Conservation (phyloP, 352 stramenopile genomes). For the Pythium myriotylum region DNA sequence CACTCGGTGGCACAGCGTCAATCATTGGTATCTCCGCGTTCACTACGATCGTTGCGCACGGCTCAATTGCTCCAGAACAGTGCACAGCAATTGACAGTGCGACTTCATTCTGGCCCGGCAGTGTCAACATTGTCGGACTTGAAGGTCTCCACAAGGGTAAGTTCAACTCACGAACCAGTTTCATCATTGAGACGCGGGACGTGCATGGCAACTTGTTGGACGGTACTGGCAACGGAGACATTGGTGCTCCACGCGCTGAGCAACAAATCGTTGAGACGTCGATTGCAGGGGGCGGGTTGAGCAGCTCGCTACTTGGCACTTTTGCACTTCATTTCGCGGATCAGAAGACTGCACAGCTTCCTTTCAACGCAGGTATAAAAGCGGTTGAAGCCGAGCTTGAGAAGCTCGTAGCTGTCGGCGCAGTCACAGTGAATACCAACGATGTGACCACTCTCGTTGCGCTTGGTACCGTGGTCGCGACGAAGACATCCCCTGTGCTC, state of each 20-base stretch:
- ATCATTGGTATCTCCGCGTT: constrained; percentile 63
- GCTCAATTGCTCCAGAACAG: constrained; percentile 54
- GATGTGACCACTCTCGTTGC: constrained; percentile 73
- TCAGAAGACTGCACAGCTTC: constrained; percentile 54
- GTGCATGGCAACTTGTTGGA: constrained; percentile 90
- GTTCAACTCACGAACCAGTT: constrained; percentile 74
- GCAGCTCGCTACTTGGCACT: constrained; percentile 51
- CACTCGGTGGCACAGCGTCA: constrained; percentile 28
- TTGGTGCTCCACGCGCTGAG: constrained; percentile 72
- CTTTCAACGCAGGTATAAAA: constrained; percentile 80
- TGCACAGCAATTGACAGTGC: constrained; percentile 67
- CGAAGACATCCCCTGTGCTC: constrained; percentile 80
- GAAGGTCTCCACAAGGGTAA: constrained; percentile 64
- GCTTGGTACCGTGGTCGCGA: constrained; percentile 61
- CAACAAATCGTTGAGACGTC: constrained; percentile 92
- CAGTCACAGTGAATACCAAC: constrained; percentile 88
- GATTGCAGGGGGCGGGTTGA: constrained; percentile 33
- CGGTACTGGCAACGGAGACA: constrained; percentile 63
- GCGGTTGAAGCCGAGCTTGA: constrained; percentile 80
- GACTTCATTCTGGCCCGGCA: constrained; percentile 62
- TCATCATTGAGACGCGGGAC: constrained; percentile 93
- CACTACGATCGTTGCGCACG: constrained; percentile 54
- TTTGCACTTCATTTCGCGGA: constrained; percentile 81
- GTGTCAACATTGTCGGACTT: constrained; percentile 54
- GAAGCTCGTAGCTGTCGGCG: constrained; percentile 77